These are phyloP conservation scores for Opeltia flavorubescens DNA, from an alignment of 495 filamentous ascomycete species.

Conservation along the genomic window DNA sequence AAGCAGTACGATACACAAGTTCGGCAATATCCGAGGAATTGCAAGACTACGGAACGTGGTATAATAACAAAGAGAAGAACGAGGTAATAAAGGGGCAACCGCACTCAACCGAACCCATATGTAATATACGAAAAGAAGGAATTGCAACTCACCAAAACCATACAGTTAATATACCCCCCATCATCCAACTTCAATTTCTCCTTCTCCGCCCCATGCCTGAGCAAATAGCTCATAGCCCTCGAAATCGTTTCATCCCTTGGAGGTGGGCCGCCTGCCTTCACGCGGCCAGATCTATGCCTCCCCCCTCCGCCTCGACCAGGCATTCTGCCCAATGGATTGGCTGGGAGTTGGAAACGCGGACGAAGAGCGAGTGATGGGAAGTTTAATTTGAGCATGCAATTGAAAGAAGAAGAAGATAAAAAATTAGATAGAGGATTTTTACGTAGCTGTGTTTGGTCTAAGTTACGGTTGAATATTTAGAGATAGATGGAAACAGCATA, in stretches of 20 bases:
- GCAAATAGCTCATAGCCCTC: slow-evolving; percentile 62
- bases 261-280: slow-evolving; percentile 1
- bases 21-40: too few relatives aligned
- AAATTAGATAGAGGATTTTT: slow-evolving; percentile 12
- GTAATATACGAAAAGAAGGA: slow-evolving; percentile 2
- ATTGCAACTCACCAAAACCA: slow-evolving; percentile 54
- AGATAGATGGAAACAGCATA: background rate
- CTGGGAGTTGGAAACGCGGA: background rate
- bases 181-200: slow-evolving; percentile 62
- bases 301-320: background rate
- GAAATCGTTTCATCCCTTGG: slow-evolving; percentile 54
- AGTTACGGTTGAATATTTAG: background rate
- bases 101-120: background rate
- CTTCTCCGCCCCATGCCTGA: slow-evolving; percentile 71
- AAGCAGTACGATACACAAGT: too few relatives aligned
- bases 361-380: background rate
- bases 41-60: too few relatives aligned
- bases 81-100: background rate
- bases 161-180: slow-evolving; percentile 68
- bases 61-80: too few relatives aligned
- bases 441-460: background rate
- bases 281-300: background rate
- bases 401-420: too few relatives aligned
- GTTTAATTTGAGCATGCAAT: too few relatives aligned
- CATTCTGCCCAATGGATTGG: background rate